A percentile compares a stretch with the other conserved stretches of the same genome.
phyloP scores from a whole-genome alignment of 768 basidiomycete species.

The Boletus fagicola region DNA sequence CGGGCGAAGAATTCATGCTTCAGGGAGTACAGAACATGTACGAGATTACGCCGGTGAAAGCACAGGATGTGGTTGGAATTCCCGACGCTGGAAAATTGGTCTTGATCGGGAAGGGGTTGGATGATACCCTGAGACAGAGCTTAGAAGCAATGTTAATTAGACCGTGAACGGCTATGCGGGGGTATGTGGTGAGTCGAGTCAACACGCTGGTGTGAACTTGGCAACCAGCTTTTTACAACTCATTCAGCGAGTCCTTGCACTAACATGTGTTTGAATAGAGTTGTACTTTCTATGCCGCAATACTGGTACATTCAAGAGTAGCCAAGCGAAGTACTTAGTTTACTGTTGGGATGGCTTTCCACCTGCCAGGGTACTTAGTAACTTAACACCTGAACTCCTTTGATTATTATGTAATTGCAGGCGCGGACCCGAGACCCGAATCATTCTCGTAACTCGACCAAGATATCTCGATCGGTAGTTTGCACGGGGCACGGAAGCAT shows the following conservation, averaged over 20 bases:
- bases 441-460: neutral
- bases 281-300: neutral
- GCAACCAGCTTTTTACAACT: neutral
- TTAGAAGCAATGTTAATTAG: conserved; percentile 38
- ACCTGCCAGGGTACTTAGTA: too few species aligned
- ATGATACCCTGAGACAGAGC: conserved; percentile 52
- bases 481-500: neutral
- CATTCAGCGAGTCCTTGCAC: neutral
- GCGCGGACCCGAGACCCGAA: neutral
- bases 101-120: conserved; percentile 81
- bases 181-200: neutral
- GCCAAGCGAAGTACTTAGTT: neutral
- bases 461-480: neutral
- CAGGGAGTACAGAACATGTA: conserved; percentile 93
- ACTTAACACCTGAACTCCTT: neutral
- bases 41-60: conserved; percentile 59
- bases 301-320: neutral
- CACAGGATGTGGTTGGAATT: conserved; percentile 42
- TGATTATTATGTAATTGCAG: conserved; percentile 5
- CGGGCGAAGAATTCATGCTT: conserved; percentile 65
- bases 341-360: too few species aligned
- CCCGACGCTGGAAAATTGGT: conserved; percentile 77
- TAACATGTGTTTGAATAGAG: neutral
- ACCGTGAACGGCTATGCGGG: neutral
- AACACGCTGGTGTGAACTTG: neutral